These are phyloP conservation scores for Pyrenophora tritici-repentis DNA, from an alignment of 2,329 filamentous ascomycete genomes.

Conservation along the genomic window DNA sequence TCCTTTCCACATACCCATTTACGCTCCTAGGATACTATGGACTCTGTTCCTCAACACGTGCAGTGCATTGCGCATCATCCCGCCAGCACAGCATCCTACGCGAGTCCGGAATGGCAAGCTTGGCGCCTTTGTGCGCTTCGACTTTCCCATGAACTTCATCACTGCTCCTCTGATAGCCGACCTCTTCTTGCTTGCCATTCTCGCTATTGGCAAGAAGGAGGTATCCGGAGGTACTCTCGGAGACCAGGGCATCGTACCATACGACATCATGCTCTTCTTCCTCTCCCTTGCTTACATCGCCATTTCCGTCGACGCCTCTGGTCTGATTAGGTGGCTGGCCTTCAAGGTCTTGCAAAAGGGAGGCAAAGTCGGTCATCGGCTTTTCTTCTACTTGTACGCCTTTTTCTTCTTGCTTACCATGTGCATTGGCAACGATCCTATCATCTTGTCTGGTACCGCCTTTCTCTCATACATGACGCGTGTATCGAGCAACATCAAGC, in stretches of 20 bases:
- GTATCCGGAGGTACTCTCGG: slow-evolving; percentile 72
- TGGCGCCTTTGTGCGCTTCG: slow-evolving; percentile 55
- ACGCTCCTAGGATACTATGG: slow-evolving; percentile 59
- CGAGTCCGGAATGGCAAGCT: slow-evolving; percentile 31
- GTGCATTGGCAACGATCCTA: slow-evolving; percentile 76
- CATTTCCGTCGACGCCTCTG: slow-evolving; percentile 77
- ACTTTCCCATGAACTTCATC: slow-evolving; percentile 71
- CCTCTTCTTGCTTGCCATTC: slow-evolving; percentile 71
- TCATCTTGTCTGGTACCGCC: slow-evolving; percentile 74
- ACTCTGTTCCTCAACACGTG: slow-evolving; percentile 54
- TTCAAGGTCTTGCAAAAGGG: slow-evolving; percentile 72
- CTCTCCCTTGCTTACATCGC: slow-evolving; percentile 75
- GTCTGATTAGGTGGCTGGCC: slow-evolving; percentile 71
- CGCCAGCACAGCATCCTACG: slow-evolving; percentile 44
- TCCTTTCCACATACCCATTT: slow-evolving; percentile 68
- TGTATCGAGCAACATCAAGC: slow-evolving; percentile 72
- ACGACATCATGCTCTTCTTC: slow-evolving; percentile 78
- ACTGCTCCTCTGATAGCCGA: slow-evolving; percentile 73
- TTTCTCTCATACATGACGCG: slow-evolving; percentile 79
- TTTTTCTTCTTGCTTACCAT: slow-evolving; percentile 72
- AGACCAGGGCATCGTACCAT: slow-evolving; percentile 67
- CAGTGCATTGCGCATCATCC: slow-evolving; percentile 58
- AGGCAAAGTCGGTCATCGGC: slow-evolving; percentile 66
- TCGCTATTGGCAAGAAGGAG: slow-evolving; percentile 68
- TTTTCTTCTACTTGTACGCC: slow-evolving; percentile 74